These are phyloP conservation scores for Penicillium atrosanguineum DNA, from an alignment of 495 filamentous ascomycete genomes.

Conservation along the genomic window DNA sequence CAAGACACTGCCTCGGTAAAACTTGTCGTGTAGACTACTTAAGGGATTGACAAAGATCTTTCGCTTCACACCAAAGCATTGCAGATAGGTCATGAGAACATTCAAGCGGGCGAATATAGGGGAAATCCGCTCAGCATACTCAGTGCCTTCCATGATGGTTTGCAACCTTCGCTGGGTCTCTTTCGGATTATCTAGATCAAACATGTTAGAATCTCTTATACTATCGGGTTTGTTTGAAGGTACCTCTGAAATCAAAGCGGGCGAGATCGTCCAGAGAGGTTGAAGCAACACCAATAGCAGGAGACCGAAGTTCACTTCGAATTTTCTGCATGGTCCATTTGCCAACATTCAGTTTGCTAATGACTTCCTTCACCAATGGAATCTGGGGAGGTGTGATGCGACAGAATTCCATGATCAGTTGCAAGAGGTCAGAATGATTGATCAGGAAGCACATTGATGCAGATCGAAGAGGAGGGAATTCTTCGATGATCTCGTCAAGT, in stretches of 20 bases:
- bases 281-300: constrained; percentile 76
- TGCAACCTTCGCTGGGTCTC: constrained; percentile 74
- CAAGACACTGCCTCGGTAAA: constrained; percentile 82
- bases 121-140: constrained; percentile 62
- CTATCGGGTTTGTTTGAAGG: constrained; percentile 11
- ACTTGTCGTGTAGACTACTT: constrained; percentile 86
- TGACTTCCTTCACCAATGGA: constrained; percentile 70
- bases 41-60: constrained; percentile 86
- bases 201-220: constrained; percentile 16
- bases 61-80: constrained; percentile 67
- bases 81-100: constrained; percentile 70
- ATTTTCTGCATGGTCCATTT: constrained; percentile 84
- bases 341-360: constrained; percentile 85
- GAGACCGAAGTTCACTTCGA: constrained; percentile 74
- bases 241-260: constrained; percentile 86
- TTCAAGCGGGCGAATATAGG: constrained; percentile 76
- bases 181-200: constrained; percentile 57
- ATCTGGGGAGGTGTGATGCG: constrained; percentile 68
- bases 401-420: constrained; percentile 84
- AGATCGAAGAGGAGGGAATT: constrained; percentile 70
- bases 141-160: constrained; percentile 68
- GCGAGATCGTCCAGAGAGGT: constrained; percentile 89
- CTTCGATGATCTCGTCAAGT: constrained; percentile 81
- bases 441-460: constrained; percentile 85
- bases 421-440: constrained; percentile 82